Evolutionary conservation across 2,329 filamentous ascomycete genomes (phyloP), one percentile per base, ranked within the genome.

Genomic region (Aspergillus piperis): DNA sequence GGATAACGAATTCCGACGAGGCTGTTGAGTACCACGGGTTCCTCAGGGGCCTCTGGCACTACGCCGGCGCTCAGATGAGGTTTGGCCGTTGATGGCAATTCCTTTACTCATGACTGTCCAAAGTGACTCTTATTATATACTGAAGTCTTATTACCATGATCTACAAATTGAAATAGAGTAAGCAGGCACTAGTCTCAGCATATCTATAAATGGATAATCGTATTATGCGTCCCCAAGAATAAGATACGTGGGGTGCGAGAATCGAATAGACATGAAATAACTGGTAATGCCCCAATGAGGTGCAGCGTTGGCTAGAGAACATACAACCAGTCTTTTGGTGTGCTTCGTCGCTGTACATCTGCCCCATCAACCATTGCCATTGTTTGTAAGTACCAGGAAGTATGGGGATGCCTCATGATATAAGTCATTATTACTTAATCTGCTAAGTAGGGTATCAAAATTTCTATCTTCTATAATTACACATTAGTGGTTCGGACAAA

Each of bases 1-100:
- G 70, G 27, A 64, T 74, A 39, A 72, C 69, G 21, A 77, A 75
- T 0, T 74, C 72, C 57, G 73, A 73, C 5, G 78, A 78, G 56
- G 70, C 74, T 1, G 93, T 99, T 17, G 92, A 92, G 48, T 99
- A 99, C 76, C 93, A 97, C 73, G 90, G 96, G 30, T 99, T 98
- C 75, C 81, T 98, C 65, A 85, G 89, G 64, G 94, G 89, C 1
- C 79, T 99, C 68, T 89, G 91, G 75, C 91, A 89, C 70, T 99
- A 87, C 78, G 90, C 92, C 8, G 88, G 88, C 66, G 94, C 93
- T 3, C 90, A 96, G 76, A 96, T 98, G 85, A 86, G 93, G 60
- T 87, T 93, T 69, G 93, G 93, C 27, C 78, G 83, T 69, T 88
- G 77, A 70, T 47, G 64, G 19, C 30, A 23, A 8, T 23, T 30